Evolutionary conservation across 2,329 filamentous ascomycete genomes (phyloP).

Genomic region (Clonostachys byssicola): DNA sequence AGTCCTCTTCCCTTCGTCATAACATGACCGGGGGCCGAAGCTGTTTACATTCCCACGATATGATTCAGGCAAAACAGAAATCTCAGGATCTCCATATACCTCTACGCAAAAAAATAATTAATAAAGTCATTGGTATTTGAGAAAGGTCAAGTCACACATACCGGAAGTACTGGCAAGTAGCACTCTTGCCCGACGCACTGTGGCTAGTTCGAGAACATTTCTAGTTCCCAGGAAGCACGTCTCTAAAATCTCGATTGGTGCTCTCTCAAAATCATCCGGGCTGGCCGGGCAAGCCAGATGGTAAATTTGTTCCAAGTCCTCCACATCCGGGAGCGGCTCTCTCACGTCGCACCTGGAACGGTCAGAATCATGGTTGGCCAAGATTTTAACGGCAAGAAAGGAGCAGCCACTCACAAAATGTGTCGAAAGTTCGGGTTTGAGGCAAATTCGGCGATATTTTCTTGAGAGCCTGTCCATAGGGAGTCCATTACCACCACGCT

Average conservation of each 20-base stretch:
- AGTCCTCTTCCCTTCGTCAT: constrained; percentile 34
- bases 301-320: constrained; percentile 4
- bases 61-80: constrained; percentile 7
- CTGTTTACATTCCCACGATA: constrained; percentile 35
- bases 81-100: constrained; percentile 4
- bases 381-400: not conserved
- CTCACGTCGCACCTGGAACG: constrained; percentile 4
- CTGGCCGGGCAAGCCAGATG: constrained; percentile 7
- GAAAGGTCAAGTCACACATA: not conserved
- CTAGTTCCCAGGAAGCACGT: constrained; percentile 7
- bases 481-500: constrained; percentile 6
- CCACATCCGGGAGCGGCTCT: constrained; percentile 2
- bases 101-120: not conserved
- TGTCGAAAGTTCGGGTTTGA: constrained; percentile 1
- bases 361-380: not conserved
- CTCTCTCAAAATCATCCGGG: constrained; percentile 6
- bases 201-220: constrained; percentile 5
- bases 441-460: constrained; percentile 2
- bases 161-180: constrained; percentile 7
- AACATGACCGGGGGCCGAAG: constrained; percentile 31
- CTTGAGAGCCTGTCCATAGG: constrained; percentile 5
- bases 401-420: not conserved
- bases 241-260: constrained; percentile 6
- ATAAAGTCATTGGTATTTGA: not conserved
- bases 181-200: constrained; percentile 3